Conservation (phyloP, 352 stramenopile genomes). For the Aphanomyces astaci region DNA sequence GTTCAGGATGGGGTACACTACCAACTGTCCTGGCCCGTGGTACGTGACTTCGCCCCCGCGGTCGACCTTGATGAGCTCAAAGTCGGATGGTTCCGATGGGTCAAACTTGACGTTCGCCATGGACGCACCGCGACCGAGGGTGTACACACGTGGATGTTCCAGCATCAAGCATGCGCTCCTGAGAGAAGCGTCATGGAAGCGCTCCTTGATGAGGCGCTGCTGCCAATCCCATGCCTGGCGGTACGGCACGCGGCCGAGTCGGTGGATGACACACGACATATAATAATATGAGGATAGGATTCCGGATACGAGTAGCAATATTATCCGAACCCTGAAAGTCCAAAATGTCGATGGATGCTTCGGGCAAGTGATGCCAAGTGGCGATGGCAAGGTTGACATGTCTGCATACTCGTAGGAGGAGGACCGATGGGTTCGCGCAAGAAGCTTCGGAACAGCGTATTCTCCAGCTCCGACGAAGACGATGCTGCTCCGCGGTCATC, state of each 20-base stretch:
- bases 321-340: too few species aligned
- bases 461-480: conserved; percentile 19
- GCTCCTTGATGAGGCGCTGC: conserved; percentile 77
- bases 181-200: conserved; percentile 86
- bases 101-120: conserved; percentile 80
- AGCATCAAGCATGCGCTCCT: conserved; percentile 55
- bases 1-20: conserved; percentile 97
- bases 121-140: conserved; percentile 51
- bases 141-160: conserved; percentile 89
- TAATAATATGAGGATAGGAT: neutral
- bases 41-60: conserved; percentile 98
- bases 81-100: conserved; percentile 36
- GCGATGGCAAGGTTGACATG: too few species aligned
- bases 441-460: conserved; percentile 18
- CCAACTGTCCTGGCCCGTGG: conserved; percentile 96
- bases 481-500: neutral
- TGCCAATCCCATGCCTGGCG: conserved; percentile 83
- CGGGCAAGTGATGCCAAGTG: too few species aligned
- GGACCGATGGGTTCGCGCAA: neutral
- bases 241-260: conserved; percentile 65
- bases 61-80: conserved; percentile 94
- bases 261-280: conserved; percentile 45
- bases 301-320: too few species aligned
- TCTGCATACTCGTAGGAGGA: too few species aligned
- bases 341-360: too few species aligned